Percentiles rank a stretch among this genome's conserved stretches.
These are phyloP conservation scores for Nigrospora osmanthi DNA, from an alignment of 2,329 filamentous ascomycete genomes.

Conservation along the genomic window DNA sequence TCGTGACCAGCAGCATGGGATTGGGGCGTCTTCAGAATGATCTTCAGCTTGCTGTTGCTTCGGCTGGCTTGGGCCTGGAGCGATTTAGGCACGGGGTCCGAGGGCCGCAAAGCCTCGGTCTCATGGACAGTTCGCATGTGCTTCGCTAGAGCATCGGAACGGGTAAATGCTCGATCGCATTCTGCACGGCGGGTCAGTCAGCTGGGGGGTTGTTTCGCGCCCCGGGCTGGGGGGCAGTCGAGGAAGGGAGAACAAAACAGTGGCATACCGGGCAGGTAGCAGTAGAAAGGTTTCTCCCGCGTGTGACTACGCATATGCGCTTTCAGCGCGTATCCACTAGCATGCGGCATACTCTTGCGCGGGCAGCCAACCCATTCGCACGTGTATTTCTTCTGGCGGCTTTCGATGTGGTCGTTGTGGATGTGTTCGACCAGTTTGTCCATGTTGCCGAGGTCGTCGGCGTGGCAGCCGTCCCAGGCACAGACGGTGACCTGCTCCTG, in stretches of 20 bases:
- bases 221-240: not conserved
- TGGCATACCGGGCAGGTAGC: slow-evolving; percentile 74
- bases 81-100: slow-evolving; percentile 65
- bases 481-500: slow-evolving; percentile 73
- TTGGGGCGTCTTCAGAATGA: slow-evolving; percentile 55
- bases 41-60: slow-evolving; percentile 48
- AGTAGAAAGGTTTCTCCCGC: slow-evolving; percentile 97
- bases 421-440: slow-evolving; percentile 75
- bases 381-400: slow-evolving; percentile 91
- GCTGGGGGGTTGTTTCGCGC: not conserved
- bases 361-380: slow-evolving; percentile 93
- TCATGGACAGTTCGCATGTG: slow-evolving; percentile 99
- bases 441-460: slow-evolving; percentile 70
- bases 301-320: slow-evolving; percentile 98
- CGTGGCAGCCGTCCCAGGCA: slow-evolving; percentile 68
- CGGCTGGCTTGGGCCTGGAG: slow-evolving; percentile 39
- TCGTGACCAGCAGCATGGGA: slow-evolving; percentile 48
- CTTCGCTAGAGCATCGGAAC: slow-evolving; percentile 91
- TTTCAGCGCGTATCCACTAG: slow-evolving; percentile 90
- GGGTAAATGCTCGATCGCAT: slow-evolving; percentile 93
- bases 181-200: slow-evolving; percentile 44
- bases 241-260: too few relatives aligned
- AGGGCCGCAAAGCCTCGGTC: slow-evolving; percentile 82
- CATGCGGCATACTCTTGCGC: slow-evolving; percentile 83
- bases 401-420: slow-evolving; percentile 90